Percentiles rank a stretch among this genome's conserved stretches.
Evolutionary conservation across 192 early-diverging fungal genomes (phyloP).

Genomic region (Coemansia sp.): DNA sequence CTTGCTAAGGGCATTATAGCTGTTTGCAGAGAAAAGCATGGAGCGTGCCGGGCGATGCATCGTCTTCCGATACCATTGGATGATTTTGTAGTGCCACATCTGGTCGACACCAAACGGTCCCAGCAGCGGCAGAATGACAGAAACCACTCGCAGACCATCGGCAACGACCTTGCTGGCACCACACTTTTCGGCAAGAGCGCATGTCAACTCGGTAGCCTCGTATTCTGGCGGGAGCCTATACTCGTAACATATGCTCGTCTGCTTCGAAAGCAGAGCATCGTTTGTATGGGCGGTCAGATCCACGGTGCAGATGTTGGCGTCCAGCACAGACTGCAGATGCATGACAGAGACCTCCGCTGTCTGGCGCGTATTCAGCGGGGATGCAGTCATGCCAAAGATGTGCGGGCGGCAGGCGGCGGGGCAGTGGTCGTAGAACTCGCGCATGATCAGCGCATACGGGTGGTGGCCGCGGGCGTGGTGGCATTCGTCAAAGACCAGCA

Average conservation of each 20-base stretch:
- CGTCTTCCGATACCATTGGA: conserved; percentile 41
- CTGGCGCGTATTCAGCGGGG: conserved; percentile 63
- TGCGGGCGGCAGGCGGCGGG: conserved; percentile 62
- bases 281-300: conserved; percentile 30
- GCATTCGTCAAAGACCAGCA: conserved; percentile 95
- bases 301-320: conserved; percentile 64
- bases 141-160: conserved; percentile 43
- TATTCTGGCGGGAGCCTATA: conserved; percentile 59
- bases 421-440: conserved; percentile 72
- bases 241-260: conserved; percentile 44
- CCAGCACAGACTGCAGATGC: conserved; percentile 60
- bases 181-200: conserved; percentile 38
- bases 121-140: conserved; percentile 57
- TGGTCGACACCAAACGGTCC: conserved; percentile 83
- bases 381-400: conserved; percentile 94
- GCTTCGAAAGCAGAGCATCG: conserved; percentile 7
- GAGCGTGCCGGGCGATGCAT: conserved; percentile 21
- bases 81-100: conserved; percentile 62
- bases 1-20: not conserved
- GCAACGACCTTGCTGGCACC: conserved; percentile 40
- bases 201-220: conserved; percentile 49
- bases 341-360: conserved; percentile 43
- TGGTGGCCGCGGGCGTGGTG: conserved; percentile 83
- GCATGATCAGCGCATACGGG: conserved; percentile 81
- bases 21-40: not conserved